A percentile compares a stretch with the other conserved stretches of the same genome.
These are phyloP conservation scores for Diaporthe vexans DNA, from an alignment of 2,329 filamentous ascomycete species.

Conservation along the genomic window DNA sequence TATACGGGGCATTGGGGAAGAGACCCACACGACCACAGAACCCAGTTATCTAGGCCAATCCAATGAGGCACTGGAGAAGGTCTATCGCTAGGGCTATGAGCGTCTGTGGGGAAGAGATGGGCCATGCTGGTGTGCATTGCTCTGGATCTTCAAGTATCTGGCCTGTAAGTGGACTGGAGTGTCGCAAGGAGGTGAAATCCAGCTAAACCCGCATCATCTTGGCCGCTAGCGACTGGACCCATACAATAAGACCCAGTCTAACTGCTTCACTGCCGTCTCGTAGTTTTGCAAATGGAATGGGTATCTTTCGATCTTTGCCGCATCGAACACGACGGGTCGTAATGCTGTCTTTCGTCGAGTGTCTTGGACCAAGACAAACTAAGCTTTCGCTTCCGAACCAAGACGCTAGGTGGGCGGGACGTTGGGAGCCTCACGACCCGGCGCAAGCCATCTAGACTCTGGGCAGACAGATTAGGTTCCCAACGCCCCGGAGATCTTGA, in stretches of 20 bases:
- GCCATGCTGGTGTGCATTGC: not conserved
- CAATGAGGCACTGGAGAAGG: not conserved
- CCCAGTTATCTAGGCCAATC: not conserved
- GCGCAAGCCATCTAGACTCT: conserved; percentile 13
- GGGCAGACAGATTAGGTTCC: conserved; percentile 29
- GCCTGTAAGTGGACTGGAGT: conserved; percentile 6
- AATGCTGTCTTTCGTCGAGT: not conserved
- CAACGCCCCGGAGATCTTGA: conserved; percentile 6
- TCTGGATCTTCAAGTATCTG: conserved; percentile 5
- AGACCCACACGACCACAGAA: conserved; percentile 1
- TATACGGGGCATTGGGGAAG: conserved; percentile 2
- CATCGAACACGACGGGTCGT: not conserved
- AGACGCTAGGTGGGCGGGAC: conserved; percentile 15
- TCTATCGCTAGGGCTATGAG: not conserved
- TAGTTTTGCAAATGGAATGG: not conserved
- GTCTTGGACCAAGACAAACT: not conserved
- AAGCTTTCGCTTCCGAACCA: conserved; percentile 24
- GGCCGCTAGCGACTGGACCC: not conserved
- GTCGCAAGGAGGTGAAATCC: conserved; percentile 16
- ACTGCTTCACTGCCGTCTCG: conserved; percentile 10
- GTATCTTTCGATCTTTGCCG: not conserved
- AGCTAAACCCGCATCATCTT: conserved; percentile 4
- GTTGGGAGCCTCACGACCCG: conserved; percentile 12
- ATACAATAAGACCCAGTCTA: not conserved
- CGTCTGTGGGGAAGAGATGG: conserved; percentile 11